Base-by-base conservation (phyloP, 768 basidiomycete species). In the Rhodotorula babjevae region DNA sequence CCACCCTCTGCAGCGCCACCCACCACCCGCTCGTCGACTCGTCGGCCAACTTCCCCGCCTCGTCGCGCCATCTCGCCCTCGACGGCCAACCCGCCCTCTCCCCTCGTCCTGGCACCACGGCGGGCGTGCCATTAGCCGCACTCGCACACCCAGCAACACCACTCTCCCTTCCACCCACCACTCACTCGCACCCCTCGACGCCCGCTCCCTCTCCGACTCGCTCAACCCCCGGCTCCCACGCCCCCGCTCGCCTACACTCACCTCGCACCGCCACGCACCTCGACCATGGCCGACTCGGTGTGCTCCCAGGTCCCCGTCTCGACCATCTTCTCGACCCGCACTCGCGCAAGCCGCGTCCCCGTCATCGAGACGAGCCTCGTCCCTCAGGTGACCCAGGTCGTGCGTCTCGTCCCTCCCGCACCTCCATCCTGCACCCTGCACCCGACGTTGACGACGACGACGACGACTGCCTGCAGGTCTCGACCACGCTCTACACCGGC, bases 301-400 rank as follows among this genome's bases (percentile, higher is more conserved):
- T 33, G 59, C 44, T 46, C 58, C 2, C 42, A 31, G 60, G 27
- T 36, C 56, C 14, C 70, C 58, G 63, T 55, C 33, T 31, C 53
- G 15, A 71, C 70, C 42, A 12, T 47, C 46, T 71, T 29, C 49
- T 61, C 49, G 61, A 63, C 60, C 25, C 42, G 40, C 14, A 71
- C 70, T 19, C 27, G 63, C 52, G 62, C 65, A 21, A 29, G 27
- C 8, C 70, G 66, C 46, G 42, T 71, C 12, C 65, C 65, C 31
- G 44, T 36, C 16, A 57, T 56, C 27, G 70, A 61, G 2, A 58
- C 61, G 4, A 52, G 65, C 18, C 62, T 64, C 52, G 62, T 58
- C 36, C 65, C 62, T 40, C n/a, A 55, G 12, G 70, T 71, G 29
- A 56, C 63, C 31, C 56, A 65, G 10, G 47, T 46, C 11, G 70